These are phyloP conservation scores for Colletotrichum musae DNA, from an alignment of 2,329 filamentous ascomycete genomes.

Conservation along the genomic window DNA sequence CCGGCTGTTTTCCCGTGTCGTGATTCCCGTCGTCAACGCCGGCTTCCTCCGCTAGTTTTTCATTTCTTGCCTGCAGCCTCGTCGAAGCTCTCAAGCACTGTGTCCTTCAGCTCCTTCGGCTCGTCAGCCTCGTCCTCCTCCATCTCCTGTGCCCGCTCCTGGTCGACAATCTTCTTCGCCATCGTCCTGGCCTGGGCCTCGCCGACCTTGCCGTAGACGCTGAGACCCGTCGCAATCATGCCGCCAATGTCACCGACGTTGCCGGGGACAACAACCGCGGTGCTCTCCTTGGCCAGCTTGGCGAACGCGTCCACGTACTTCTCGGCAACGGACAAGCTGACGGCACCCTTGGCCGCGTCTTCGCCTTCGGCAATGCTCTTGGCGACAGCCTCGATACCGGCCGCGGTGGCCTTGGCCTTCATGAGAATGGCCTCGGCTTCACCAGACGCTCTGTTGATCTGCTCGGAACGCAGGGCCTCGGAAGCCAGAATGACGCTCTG, in stretches of 20 bases:
- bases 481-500: conserved; percentile 97
- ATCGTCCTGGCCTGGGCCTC: conserved; percentile 81
- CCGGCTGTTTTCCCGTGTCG: conserved; percentile 11
- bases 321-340: conserved; percentile 92
- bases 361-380: conserved; percentile 80
- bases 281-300: conserved; percentile 94
- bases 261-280: conserved; percentile 93
- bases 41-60: conserved; percentile 27
- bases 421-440: conserved; percentile 94
- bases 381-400: conserved; percentile 90
- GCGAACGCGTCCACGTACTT: conserved; percentile 98
- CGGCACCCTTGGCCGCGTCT: conserved; percentile 82
- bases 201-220: conserved; percentile 94
- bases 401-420: conserved; percentile 87
- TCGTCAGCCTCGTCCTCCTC: conserved; percentile 37
- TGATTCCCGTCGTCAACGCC: conserved; percentile 28
- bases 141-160: conserved; percentile 42
- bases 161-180: conserved; percentile 62
- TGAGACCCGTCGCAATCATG: conserved; percentile 97
- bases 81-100: conserved; percentile 58
- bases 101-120: conserved; percentile 54
- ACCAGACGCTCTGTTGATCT: conserved; percentile 93
- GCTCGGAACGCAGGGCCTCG: conserved; percentile 89
- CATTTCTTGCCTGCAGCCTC: conserved; percentile 52
- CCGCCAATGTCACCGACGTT: conserved; percentile 96